Conservation (phyloP, 1,139 yeast species). For the Hemisphaericaspora xylanilytica region DNA sequence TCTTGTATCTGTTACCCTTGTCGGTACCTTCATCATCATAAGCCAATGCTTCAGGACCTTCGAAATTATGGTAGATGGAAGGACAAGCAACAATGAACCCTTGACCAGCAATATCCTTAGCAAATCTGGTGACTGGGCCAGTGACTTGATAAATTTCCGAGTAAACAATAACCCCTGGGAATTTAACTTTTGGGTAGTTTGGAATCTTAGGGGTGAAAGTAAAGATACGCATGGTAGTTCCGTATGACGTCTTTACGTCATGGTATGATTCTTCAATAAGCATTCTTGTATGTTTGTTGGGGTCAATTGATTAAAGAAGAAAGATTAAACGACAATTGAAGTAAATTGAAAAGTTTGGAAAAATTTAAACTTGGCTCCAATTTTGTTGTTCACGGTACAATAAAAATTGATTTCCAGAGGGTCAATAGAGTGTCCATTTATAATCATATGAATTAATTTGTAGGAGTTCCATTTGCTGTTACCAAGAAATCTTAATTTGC, state of each 20-base stretch:
- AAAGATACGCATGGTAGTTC: slow-evolving; percentile 66
- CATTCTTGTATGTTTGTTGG: slow-evolving; percentile 34
- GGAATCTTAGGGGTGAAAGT: slow-evolving; percentile 67
- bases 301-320: neutral
- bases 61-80: slow-evolving; percentile 75
- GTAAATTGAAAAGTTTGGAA: neutral
- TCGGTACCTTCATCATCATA: slow-evolving; percentile 78
- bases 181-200: slow-evolving; percentile 70
- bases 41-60: slow-evolving; percentile 58
- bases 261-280: slow-evolving; percentile 63
- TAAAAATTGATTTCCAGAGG: too few relatives aligned
- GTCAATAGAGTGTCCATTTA: too few relatives aligned
- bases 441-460: too few relatives aligned
- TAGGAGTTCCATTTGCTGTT: too few relatives aligned
- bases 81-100: slow-evolving; percentile 81
- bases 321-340: neutral
- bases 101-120: slow-evolving; percentile 74
- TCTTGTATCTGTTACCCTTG: slow-evolving; percentile 66
- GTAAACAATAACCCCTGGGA: slow-evolving; percentile 77
- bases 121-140: slow-evolving; percentile 76
- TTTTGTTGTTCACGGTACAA: too few relatives aligned
- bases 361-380: neutral
- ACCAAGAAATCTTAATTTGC: too few relatives aligned
- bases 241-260: slow-evolving; percentile 65
- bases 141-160: slow-evolving; percentile 82